A percentile compares a stretch with the other conserved stretches of the same genome.
Conservation (phyloP, 768 basidiomycete species). For the Rhizopogon sp. region DNA sequence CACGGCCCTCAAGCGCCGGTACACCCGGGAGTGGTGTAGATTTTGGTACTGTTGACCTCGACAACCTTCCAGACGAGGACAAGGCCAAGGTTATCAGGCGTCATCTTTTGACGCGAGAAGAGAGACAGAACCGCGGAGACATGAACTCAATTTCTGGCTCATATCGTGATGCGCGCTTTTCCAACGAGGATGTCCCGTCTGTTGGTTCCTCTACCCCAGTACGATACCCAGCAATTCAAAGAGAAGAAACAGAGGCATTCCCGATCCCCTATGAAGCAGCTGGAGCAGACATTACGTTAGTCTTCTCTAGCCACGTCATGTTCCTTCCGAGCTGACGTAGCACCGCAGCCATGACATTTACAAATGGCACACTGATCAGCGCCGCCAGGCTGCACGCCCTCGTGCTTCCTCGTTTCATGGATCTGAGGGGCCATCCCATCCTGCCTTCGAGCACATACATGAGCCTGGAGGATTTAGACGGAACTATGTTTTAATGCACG, state of each 20-base stretch:
- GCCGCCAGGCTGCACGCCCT: slow-evolving; percentile 51
- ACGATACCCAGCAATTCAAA: slow-evolving; percentile 18
- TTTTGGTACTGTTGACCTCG: slow-evolving; percentile 35
- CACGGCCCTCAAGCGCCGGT: slow-evolving; percentile 24
- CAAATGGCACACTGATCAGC: slow-evolving; percentile 86
- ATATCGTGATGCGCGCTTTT: slow-evolving; percentile 15
- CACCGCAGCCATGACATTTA: slow-evolving; percentile 79
- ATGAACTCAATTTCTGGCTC: slow-evolving; percentile 17
- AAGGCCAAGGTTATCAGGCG: slow-evolving; percentile 76
- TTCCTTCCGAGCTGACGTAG: slow-evolving; percentile 11
- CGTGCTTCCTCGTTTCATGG: slow-evolving; percentile 72
- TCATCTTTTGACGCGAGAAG: slow-evolving; percentile 75
- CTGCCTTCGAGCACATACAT: slow-evolving; percentile 88
- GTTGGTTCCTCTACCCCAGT: slow-evolving; percentile 21
- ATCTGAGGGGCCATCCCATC: slow-evolving; percentile 48
- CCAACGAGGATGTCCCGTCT: slow-evolving; percentile 12
- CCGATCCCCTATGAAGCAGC: slow-evolving; percentile 85
- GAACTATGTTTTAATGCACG: slow-evolving; percentile 75
- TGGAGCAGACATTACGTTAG: slow-evolving; percentile 92
- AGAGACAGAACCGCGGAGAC: slow-evolving; percentile 32
- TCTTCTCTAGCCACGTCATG: slow-evolving; percentile 13
- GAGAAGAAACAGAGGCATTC: slow-evolving; percentile 65
- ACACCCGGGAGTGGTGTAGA: slow-evolving; percentile 26
- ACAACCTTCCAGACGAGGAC: slow-evolving; percentile 72
- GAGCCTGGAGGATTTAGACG: slow-evolving; percentile 94